These are phyloP conservation scores for Penicillium lividum DNA, from an alignment of 495 filamentous ascomycete genomes.

Conservation along the genomic window DNA sequence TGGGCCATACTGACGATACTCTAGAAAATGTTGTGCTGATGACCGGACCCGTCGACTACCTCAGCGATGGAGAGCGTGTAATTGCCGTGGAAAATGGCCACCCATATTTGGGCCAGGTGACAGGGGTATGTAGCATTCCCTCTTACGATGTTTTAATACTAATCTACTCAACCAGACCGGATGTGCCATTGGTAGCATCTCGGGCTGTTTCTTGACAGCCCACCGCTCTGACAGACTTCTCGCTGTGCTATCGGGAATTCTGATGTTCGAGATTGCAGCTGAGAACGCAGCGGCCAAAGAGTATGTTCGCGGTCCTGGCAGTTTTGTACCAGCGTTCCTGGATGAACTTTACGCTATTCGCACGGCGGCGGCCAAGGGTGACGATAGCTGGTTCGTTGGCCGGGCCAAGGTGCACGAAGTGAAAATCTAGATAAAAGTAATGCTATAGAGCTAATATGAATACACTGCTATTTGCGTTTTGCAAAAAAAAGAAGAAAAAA, in stretches of 20 bases:
- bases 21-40: slow-evolving; percentile 70
- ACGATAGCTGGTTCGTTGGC: slow-evolving; percentile 53
- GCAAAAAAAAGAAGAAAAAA: too few species aligned
- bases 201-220: slow-evolving; percentile 71
- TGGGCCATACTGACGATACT: too few species aligned
- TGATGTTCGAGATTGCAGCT: slow-evolving; percentile 85
- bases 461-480: neutral
- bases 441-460: neutral
- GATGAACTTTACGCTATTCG: slow-evolving; percentile 65
- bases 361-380: slow-evolving; percentile 45
- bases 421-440: slow-evolving; percentile 24
- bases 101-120: slow-evolving; percentile 73
- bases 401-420: slow-evolving; percentile 56
- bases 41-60: slow-evolving; percentile 77
- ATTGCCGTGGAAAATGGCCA: slow-evolving; percentile 76
- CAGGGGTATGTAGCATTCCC: slow-evolving; percentile 54
- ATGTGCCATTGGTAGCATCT: slow-evolving; percentile 79
- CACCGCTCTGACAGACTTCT: slow-evolving; percentile 62
- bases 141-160: neutral
- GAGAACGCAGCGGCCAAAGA: slow-evolving; percentile 63
- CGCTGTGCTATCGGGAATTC: slow-evolving; percentile 67
- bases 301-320: slow-evolving; percentile 77
- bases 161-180: slow-evolving; percentile 55
- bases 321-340: slow-evolving; percentile 83
- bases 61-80: slow-evolving; percentile 71